Percentiles rank a stretch among this genome's conserved stretches.
These are phyloP conservation scores for Porogramme epimiltina DNA, from an alignment of 1,284 basidiomycete genomes.

Conservation along the genomic window DNA sequence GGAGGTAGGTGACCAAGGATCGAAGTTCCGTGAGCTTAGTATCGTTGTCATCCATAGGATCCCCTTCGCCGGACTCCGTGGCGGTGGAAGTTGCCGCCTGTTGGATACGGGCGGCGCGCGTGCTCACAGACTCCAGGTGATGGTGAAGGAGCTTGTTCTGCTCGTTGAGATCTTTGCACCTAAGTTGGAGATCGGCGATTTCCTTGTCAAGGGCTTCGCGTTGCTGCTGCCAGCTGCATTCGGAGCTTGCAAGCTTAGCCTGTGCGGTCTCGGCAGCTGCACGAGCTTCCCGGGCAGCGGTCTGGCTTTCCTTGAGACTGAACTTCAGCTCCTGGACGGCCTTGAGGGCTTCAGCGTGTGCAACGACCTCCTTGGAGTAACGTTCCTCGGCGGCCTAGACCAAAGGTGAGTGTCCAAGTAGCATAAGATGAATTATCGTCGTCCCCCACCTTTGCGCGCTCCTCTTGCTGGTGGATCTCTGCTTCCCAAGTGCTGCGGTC, in stretches of 20 bases:
- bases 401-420: conserved; percentile 1
- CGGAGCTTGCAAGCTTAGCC: conserved; percentile 69
- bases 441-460: conserved; percentile 69
- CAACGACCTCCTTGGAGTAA: conserved; percentile 79
- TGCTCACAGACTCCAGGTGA: conserved; percentile 85
- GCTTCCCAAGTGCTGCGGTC: conserved; percentile 65
- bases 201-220: conserved; percentile 79
- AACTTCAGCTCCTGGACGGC: conserved; percentile 64
- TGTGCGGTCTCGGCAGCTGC: conserved; percentile 72
- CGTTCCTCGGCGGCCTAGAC: conserved; percentile 81
- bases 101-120: conserved; percentile 78
- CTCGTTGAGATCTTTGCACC: conserved; percentile 75
- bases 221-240: conserved; percentile 81
- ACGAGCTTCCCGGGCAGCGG: conserved; percentile 55
- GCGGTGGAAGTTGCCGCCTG: conserved; percentile 61
- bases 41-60: conserved; percentile 52
- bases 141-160: conserved; percentile 84
- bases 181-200: conserved; percentile 65
- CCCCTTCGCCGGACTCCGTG: conserved; percentile 42
- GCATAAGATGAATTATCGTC: too few relatives aligned
- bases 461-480: conserved; percentile 66
- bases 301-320: conserved; percentile 56
- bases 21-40: conserved; percentile 73
- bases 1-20: conserved; percentile 80
- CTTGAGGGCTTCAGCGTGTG: conserved; percentile 85